Evolutionary conservation across 768 basidiomycete species (phyloP).

Genomic region (Pleurotus ostreatus): DNA sequence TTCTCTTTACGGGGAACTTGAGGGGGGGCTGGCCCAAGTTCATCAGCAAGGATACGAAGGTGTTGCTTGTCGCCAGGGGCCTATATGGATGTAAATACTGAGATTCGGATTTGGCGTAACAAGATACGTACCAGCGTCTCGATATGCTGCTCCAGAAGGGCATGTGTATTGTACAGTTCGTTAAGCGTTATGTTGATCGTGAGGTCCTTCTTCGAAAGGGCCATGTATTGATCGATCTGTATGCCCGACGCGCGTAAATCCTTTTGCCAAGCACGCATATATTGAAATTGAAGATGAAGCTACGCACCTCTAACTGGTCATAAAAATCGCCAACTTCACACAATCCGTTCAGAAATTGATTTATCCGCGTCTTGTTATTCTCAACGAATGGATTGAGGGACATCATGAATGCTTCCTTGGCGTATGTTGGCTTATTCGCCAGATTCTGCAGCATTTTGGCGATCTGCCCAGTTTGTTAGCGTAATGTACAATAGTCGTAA

Average conservation of each 20-base stretch:
- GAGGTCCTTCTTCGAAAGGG: conserved; percentile 96
- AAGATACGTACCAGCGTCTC: conserved; percentile 66
- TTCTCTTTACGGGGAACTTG: conserved; percentile 99
- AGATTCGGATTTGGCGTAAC: not conserved
- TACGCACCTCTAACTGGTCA: conserved; percentile 87
- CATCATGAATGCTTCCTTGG: conserved; percentile 98
- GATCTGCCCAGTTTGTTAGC: conserved; percentile 51
- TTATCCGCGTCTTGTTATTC: conserved; percentile 96
- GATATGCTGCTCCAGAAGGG: conserved; percentile 89
- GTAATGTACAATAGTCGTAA: not conserved
- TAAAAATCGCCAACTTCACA: conserved; percentile 99
- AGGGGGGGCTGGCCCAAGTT: conserved; percentile 86
- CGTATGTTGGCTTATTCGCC: conserved; percentile 96
- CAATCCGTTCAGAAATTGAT: conserved; percentile 91
- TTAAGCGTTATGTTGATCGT: conserved; percentile 98
- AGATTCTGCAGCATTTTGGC: conserved; percentile 99
- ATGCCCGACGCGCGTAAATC: no score
- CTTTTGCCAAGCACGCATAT: not conserved
- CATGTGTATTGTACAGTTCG: conserved; percentile 98
- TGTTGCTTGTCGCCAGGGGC: conserved; percentile 97
- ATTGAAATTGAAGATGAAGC: not conserved
- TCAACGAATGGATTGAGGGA: conserved; percentile 98
- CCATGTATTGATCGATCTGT: conserved; percentile 99
- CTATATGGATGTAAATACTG: conserved; percentile 31
- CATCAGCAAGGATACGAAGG: conserved; percentile 91